These are phyloP conservation scores for Lippia alba DNA, from an alignment of 305 asterid species.

Conservation along the genomic window DNA sequence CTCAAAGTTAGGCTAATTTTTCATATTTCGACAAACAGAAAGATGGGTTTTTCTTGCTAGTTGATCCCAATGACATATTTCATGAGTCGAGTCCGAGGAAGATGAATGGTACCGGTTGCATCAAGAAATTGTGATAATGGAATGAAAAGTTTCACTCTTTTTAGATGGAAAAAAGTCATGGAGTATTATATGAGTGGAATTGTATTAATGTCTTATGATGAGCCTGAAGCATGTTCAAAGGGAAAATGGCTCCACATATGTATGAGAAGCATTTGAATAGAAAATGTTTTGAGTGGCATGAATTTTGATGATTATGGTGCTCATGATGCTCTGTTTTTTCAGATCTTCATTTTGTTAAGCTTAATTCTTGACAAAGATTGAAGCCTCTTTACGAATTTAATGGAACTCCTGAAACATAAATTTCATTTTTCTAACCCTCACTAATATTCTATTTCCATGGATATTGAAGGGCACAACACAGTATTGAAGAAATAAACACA, in stretches of 20 bases:
- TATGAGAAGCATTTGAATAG: neutral
- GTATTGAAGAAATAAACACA: too few relatives aligned
- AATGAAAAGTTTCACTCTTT: neutral
- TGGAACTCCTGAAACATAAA: too few relatives aligned
- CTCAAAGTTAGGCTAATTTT: constrained; percentile 30
- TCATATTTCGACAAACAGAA: neutral
- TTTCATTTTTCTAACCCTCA: too few relatives aligned
- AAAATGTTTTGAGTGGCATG: neutral
- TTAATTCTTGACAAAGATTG: too few relatives aligned
- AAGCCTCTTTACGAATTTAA: too few relatives aligned
- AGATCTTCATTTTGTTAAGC: neutral
- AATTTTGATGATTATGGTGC: neutral
- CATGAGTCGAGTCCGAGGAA: neutral
- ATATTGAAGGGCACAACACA: too few relatives aligned
- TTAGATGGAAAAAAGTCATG: constrained; percentile 19
- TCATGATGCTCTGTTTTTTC: neutral
- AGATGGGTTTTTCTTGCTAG: neutral
- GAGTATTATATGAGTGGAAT: neutral
- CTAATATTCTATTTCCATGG: too few relatives aligned
- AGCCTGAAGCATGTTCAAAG: constrained; percentile 2
- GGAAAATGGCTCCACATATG: neutral
- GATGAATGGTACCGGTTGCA: neutral
- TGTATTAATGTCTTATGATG: constrained; percentile 17
- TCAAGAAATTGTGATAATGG: neutral
- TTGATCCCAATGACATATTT: neutral